Percentiles rank a stretch among this genome's conserved stretches.
phyloP scores from a whole-genome alignment of 163 green algal species.

The Scenedesmus sp. region DNA sequence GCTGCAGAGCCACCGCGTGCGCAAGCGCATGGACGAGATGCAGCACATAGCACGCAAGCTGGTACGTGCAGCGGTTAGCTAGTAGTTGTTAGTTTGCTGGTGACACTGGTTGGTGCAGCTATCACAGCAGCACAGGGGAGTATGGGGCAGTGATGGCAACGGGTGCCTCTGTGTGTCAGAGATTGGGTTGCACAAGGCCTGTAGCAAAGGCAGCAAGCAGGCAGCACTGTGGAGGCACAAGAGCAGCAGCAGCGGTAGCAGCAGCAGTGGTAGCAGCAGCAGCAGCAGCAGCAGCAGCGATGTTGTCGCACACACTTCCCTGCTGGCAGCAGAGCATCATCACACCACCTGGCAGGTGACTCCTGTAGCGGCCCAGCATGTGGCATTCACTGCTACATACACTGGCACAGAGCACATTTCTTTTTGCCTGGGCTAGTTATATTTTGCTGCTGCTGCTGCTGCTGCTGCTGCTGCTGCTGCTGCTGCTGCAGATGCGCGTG shows the following conservation, averaged over 20 bases:
- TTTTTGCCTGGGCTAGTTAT: not conserved
- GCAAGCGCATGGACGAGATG: conserved; percentile 82
- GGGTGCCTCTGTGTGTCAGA: not conserved
- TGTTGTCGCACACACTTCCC: no score
- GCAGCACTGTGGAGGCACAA: not conserved
- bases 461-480: not conserved
- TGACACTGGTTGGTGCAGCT: not conserved
- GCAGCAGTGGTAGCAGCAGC: conserved; percentile 1
- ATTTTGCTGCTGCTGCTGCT: not conserved
- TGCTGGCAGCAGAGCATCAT: not conserved
- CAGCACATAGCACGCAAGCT: conserved; percentile 79
- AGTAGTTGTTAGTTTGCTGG: no score
- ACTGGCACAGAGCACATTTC: not conserved
- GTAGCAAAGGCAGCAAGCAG: not conserved
- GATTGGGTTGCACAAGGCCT: not conserved
- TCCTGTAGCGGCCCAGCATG: not conserved
- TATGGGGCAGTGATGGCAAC: not conserved
- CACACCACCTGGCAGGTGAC: not conserved
- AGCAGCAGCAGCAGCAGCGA: conserved; percentile 7
- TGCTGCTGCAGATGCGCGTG: no score
- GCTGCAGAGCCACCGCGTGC: conserved; percentile 89
- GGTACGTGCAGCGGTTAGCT: conserved; percentile 58
- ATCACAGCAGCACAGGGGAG: not conserved
- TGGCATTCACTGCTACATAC: not conserved
- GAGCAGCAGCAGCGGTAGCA: not conserved